Base-by-base conservation (phyloP, 2,329 filamentous ascomycete species). In the Penicillium paneum region DNA sequence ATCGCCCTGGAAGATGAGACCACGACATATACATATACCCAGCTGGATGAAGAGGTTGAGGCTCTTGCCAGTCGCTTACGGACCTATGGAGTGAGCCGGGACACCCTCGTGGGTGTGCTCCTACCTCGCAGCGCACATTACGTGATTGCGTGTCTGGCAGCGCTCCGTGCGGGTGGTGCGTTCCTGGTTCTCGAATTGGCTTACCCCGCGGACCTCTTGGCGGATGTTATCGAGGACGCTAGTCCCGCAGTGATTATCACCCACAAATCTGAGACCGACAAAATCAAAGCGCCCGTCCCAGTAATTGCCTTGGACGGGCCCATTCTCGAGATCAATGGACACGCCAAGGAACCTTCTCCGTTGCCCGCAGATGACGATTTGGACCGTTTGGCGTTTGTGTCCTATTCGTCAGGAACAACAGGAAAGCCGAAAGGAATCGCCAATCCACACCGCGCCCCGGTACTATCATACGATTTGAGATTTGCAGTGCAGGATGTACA, bases 341-440 rank as follows among this genome's bases (percentile, higher is more conserved):
- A 79, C n/a, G 67, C 76, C 5, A 75, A 78, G 44, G 70, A 76
- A 48, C 71, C 76, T 10, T 66, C 79, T 15, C 78, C 80, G 11
- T 68, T 85, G 21, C 85, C 86, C 2, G 76, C 79, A 0, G 83
- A 86, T 8, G 79, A 86, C 64, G 89, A 92, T 65, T 73, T 92
- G 50, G 88, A 91, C 59, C 81, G 86, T 40, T 79, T 92, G 19
- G 84, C 87, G 17, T 93, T 92, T 68, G 88, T 92, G n/a, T 88
- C 87, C 1, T 91, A 91, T 72, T 90, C 87, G 1, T 90, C 86
- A 5, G 88, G 88, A 34, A 90, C 88, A 0, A 91, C 88, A 0
- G 88, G 88, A 61, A 85, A 84, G 59, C 88, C 88, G n/a, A 91
- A 91, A 72, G 88, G 88, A 51, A 92, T 93, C 67, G 87, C 87